phyloP scores from a whole-genome alignment of 2,329 filamentous ascomycete genomes.

The Scleromitrula shiraiana region DNA sequence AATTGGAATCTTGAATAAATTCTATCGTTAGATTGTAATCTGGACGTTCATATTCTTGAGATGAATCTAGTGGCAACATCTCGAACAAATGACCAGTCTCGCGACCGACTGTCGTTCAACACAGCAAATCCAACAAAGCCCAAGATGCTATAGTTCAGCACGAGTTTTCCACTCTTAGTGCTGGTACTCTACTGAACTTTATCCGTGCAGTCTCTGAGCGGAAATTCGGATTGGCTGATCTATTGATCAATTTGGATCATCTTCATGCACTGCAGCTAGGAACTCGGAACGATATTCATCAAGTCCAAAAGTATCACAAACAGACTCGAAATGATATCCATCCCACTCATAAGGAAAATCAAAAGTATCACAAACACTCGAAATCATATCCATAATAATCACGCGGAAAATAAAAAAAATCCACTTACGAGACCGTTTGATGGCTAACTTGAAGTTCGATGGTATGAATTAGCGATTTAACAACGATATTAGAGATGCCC shows the following conservation, averaged over 20 bases:
- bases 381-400: no score
- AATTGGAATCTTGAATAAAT: no score
- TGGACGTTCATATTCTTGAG: no score
- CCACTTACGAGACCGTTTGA: no score
- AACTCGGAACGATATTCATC: background rate
- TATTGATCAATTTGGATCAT: background rate
- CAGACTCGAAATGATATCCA: no score
- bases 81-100: no score
- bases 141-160: background rate
- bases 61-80: no score
- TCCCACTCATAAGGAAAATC: no score
- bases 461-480: background rate
- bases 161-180: background rate
- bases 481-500: background rate
- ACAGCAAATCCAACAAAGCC: background rate
- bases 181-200: background rate
- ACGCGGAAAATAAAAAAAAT: no score
- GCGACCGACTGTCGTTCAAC: no score
- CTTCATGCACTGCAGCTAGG: background rate
- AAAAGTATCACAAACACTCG: no score
- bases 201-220: background rate
- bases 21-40: no score
- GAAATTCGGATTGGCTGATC: background rate
- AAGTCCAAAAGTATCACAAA: background rate
- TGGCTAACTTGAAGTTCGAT: background rate